phyloP scores from a whole-genome alignment of 2,329 filamentous ascomycete species.

The Gaeumannomyces sp. region DNA sequence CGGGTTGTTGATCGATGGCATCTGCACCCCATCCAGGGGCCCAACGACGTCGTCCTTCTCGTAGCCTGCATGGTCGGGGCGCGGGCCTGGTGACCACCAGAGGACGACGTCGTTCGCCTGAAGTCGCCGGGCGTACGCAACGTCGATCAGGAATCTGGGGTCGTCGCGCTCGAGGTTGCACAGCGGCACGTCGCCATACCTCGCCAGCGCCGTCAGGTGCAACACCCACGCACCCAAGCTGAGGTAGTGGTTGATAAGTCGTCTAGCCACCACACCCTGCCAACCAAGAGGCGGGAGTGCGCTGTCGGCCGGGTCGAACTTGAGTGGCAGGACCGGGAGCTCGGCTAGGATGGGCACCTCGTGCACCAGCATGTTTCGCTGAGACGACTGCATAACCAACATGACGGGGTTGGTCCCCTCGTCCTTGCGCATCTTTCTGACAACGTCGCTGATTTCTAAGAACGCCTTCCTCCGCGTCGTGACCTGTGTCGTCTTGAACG shows the following conservation, averaged over 20 bases:
- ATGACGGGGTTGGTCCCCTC: slow-evolving; percentile 70
- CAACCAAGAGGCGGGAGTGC: slow-evolving; percentile 87
- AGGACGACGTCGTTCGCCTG: slow-evolving; percentile 89
- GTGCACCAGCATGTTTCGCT: slow-evolving; percentile 71
- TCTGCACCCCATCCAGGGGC: slow-evolving; percentile 76
- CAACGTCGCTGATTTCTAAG: slow-evolving; percentile 76
- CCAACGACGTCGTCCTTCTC: slow-evolving; percentile 86
- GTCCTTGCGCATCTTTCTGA: slow-evolving; percentile 87
- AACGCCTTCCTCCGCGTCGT: slow-evolving; percentile 85
- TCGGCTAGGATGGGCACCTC: slow-evolving; percentile 80
- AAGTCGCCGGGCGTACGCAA: slow-evolving; percentile 85
- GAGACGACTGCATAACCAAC: slow-evolving; percentile 86
- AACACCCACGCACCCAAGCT: slow-evolving; percentile 88
- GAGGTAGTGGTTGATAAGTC: slow-evolving; percentile 83
- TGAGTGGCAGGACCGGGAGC: slow-evolving; percentile 73
- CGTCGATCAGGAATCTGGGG: slow-evolving; percentile 88
- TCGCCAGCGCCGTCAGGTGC: slow-evolving; percentile 78
- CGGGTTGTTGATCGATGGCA: slow-evolving; percentile 89
- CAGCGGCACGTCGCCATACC: slow-evolving; percentile 89
- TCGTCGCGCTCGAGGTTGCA: slow-evolving; percentile 95
- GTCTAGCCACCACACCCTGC: slow-evolving; percentile 82
- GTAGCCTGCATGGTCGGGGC: slow-evolving; percentile 91
- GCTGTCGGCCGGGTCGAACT: slow-evolving; percentile 76
- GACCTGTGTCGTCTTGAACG: slow-evolving; percentile 81
- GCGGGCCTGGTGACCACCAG: slow-evolving; percentile 88